phyloP scores from a whole-genome alignment of 129 eudicot species.

The sunflower (Helianthus annuus) region DNA sequence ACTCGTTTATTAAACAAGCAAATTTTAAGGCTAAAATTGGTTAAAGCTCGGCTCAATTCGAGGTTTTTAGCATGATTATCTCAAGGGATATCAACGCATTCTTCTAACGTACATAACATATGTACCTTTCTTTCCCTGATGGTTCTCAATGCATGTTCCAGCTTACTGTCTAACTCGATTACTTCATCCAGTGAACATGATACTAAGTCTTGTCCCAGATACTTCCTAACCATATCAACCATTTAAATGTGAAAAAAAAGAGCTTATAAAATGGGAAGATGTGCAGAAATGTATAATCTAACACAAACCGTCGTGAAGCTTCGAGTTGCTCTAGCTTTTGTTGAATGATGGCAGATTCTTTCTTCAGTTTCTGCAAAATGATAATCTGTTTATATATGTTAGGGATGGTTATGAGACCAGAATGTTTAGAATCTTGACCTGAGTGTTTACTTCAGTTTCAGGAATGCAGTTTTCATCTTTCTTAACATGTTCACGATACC shows the following conservation, averaged over 20 bases:
- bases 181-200: slow-evolving; percentile 51
- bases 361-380: slow-evolving; percentile 46
- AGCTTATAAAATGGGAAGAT: neutral
- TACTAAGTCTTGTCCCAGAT: slow-evolving; percentile 50
- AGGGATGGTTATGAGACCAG: neutral
- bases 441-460: slow-evolving; percentile 26
- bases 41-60: no score
- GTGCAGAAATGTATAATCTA: neutral
- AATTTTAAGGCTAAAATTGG: no score
- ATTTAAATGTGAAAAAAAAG: neutral
- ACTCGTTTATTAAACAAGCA: neutral
- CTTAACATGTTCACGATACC: slow-evolving; percentile 37
- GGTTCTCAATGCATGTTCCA: slow-evolving; percentile 48
- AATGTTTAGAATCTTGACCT: slow-evolving; percentile 25
- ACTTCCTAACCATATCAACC: slow-evolving; percentile 37
- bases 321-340: slow-evolving; percentile 50
- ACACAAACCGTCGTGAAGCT: slow-evolving; percentile 52
- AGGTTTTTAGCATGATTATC: no score
- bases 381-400: neutral
- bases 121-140: slow-evolving; percentile 60
- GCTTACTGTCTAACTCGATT: slow-evolving; percentile 41
- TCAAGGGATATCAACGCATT: no score
- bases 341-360: slow-evolving; percentile 41
- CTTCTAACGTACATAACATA: neutral
- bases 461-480: slow-evolving; percentile 10